Conservation (phyloP, 2,329 filamentous ascomycete species). For the Uncinocarpus reesii region DNA sequence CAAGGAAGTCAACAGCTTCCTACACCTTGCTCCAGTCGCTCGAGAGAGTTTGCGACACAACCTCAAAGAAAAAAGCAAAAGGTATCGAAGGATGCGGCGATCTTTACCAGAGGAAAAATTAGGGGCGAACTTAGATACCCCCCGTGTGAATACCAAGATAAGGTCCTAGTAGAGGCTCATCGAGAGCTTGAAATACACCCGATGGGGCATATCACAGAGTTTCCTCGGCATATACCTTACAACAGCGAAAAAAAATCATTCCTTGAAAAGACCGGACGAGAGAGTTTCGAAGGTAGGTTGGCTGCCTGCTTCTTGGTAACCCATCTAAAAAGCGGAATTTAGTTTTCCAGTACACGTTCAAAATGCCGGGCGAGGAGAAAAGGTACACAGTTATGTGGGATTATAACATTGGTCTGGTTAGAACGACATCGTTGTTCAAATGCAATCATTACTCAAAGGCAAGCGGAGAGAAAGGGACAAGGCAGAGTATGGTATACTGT, state of each 20-base stretch:
- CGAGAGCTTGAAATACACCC: conserved; percentile 56
- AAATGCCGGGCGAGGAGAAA: conserved; percentile 54
- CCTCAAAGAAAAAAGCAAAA: conserved; percentile 40
- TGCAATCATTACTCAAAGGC: conserved; percentile 82
- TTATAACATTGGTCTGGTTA: conserved; percentile 85
- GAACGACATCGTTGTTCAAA: conserved; percentile 92
- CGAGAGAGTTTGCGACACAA: conserved; percentile 25
- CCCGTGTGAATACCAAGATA: conserved; percentile 59
- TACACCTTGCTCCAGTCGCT: conserved; percentile 35
- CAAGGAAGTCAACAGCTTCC: conserved; percentile 28
- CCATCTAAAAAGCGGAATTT: not conserved
- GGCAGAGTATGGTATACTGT: not conserved
- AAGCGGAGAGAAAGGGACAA: conserved; percentile 22
- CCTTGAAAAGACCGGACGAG: conserved; percentile 70
- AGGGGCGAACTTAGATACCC: conserved; percentile 62
- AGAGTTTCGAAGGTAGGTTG: conserved; percentile 39
- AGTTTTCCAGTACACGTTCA: conserved; percentile 82
- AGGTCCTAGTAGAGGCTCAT: conserved; percentile 48
- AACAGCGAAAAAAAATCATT: conserved; percentile 91
- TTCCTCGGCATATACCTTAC: conserved; percentile 74
- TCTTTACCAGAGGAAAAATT: conserved; percentile 52
- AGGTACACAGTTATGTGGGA: conserved; percentile 87
- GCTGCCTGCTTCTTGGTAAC: not conserved
- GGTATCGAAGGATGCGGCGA: conserved; percentile 53
- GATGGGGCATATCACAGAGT: conserved; percentile 49